Percentiles rank a stretch among this genome's conserved stretches.
These are phyloP conservation scores for Candolleomyces aberdarensis DNA, from an alignment of 768 basidiomycete species.

Conservation along the genomic window DNA sequence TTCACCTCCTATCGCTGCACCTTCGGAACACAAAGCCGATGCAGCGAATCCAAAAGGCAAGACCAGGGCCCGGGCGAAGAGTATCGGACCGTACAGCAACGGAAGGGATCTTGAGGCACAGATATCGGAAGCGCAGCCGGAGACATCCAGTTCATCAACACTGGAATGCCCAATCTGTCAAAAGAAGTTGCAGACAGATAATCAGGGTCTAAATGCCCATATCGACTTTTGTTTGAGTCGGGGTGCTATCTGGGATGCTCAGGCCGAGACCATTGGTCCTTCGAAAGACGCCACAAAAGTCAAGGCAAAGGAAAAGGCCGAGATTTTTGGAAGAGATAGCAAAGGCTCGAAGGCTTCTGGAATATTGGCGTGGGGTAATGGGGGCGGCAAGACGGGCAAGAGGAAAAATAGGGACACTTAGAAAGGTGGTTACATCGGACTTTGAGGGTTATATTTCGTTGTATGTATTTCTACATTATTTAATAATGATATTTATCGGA, in stretches of 20 bases:
- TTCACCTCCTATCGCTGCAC: slow-evolving; percentile 2
- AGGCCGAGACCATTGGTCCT: slow-evolving; percentile 32
- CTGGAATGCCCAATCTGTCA: slow-evolving; percentile 68
- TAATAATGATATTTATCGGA: background rate
- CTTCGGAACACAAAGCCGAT: background rate
- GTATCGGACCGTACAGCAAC: background rate
- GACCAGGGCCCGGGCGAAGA: background rate
- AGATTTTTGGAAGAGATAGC: background rate
- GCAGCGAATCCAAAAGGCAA: background rate
- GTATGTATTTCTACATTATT: background rate
- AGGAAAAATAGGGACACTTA: background rate
- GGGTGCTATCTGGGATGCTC: slow-evolving; percentile 71
- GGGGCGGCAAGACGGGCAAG: background rate
- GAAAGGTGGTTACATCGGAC: background rate
- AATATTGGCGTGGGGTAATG: background rate
- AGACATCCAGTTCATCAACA: background rate
- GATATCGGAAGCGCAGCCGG: background rate
- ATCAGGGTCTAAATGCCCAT: slow-evolving; percentile 80
- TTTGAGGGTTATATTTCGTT: background rate
- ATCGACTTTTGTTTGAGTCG: slow-evolving; percentile 87
- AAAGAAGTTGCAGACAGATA: slow-evolving; percentile 62
- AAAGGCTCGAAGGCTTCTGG: background rate
- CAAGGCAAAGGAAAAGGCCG: background rate
- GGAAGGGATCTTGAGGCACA: background rate
- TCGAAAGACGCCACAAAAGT: background rate